Percentiles rank a stretch among this genome's conserved stretches.
phyloP scores from a whole-genome alignment of 2,329 filamentous ascomycete species.

The Clonostachys rosea region DNA sequence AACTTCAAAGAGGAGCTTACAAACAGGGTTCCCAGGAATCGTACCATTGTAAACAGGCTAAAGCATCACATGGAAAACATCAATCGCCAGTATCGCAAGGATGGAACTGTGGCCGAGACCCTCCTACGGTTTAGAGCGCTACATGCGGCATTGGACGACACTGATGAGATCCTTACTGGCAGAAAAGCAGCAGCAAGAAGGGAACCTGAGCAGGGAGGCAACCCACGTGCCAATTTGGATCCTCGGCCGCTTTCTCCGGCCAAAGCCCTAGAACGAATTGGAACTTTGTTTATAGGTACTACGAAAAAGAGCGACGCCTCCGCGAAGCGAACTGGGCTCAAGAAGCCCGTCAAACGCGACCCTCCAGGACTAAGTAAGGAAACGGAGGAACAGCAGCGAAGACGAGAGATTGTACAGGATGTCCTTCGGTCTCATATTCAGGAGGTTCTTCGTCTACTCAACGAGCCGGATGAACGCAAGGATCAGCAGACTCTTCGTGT shows the following conservation, averaged over 20 bases:
- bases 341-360: not conserved
- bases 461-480: slow-evolving; percentile 25
- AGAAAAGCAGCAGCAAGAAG: slow-evolving; percentile 9
- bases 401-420: slow-evolving; percentile 31
- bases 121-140: slow-evolving; percentile 30
- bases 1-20: slow-evolving; percentile 13
- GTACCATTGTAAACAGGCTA: slow-evolving; percentile 13
- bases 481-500: slow-evolving; percentile 8
- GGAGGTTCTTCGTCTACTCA: slow-evolving; percentile 39
- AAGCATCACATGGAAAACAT: slow-evolving; percentile 15
- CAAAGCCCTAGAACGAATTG: not conserved
- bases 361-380: slow-evolving; percentile 3
- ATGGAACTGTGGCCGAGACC: slow-evolving; percentile 7
- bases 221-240: not conserved
- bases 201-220: not conserved
- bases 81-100: slow-evolving; percentile 11
- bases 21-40: slow-evolving; percentile 7
- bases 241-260: not conserved
- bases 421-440: slow-evolving; percentile 46
- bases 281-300: not conserved
- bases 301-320: not conserved
- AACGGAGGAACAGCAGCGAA: slow-evolving; percentile 10
- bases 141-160: slow-evolving; percentile 31
- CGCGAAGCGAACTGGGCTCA: not conserved
- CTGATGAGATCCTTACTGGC: slow-evolving; percentile 36